Evolutionary conservation across 129 eudicot species (phyloP).

Genomic region (Centella asiatica): DNA sequence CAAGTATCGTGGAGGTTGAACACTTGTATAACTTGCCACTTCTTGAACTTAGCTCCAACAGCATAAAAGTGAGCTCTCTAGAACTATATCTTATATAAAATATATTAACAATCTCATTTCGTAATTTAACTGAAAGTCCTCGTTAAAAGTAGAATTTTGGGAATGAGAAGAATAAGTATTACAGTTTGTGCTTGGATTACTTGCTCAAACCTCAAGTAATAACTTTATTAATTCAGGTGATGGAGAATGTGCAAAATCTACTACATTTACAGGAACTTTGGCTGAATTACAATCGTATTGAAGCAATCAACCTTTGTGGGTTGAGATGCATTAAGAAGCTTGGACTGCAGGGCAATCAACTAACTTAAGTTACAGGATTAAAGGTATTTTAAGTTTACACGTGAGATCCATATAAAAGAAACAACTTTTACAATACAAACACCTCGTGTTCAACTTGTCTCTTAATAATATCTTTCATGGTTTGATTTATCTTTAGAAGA

Average conservation of each 20-base stretch:
- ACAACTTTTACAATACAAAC: too few species aligned
- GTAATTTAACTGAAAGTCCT: too few species aligned
- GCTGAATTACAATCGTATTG: slow-evolving; percentile 90
- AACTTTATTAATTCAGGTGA: slow-evolving; percentile 43
- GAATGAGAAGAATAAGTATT: neutral
- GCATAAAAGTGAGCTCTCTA: slow-evolving; percentile 28
- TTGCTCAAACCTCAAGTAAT: neutral
- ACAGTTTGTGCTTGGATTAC: neutral
- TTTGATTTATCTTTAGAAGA: too few species aligned
- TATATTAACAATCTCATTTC: neutral
- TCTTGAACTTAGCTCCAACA: slow-evolving; percentile 98
- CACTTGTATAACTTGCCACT: slow-evolving; percentile 67
- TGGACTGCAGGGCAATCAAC: slow-evolving; percentile 92
- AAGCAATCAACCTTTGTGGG: slow-evolving; percentile 72
- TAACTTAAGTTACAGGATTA: slow-evolving; percentile 75
- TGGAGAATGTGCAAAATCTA: slow-evolving; percentile 71
- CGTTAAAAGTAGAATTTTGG: too few species aligned
- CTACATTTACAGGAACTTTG: slow-evolving; percentile 77
- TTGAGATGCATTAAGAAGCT: slow-evolving; percentile 83
- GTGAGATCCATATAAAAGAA: neutral
- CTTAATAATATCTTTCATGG: slow-evolving; percentile 77
- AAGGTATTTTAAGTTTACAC: slow-evolving; percentile 62
- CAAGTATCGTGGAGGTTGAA: slow-evolving; percentile 85
- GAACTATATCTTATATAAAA: neutral
- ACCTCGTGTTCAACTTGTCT: too few species aligned